phyloP scores from a whole-genome alignment of 257 asterid species.

The Ilex aquifolium region DNA sequence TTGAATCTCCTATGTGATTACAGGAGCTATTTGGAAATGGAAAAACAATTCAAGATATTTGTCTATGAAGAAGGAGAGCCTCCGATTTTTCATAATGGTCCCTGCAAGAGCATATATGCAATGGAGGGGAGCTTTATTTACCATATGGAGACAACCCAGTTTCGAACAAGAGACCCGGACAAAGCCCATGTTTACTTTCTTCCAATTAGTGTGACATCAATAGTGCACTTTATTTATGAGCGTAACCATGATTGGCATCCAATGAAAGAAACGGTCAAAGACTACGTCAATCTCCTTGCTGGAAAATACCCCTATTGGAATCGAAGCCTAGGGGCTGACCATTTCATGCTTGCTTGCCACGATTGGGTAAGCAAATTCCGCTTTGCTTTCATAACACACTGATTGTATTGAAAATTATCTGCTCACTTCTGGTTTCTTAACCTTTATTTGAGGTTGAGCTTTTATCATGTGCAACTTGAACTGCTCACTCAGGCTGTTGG shows the following conservation, averaged over 20 bases:
- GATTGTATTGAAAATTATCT: too few relatives aligned
- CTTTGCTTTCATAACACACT: too few relatives aligned
- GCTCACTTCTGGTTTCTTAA: too few relatives aligned
- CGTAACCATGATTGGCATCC: slow-evolving; percentile 59
- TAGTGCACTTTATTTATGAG: slow-evolving; percentile 73
- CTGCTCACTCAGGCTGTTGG: too few relatives aligned
- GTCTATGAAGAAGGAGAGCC: slow-evolving; percentile 93
- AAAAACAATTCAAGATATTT: slow-evolving; percentile 57
- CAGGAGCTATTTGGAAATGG: slow-evolving; percentile 97
- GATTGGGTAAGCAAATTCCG: slow-evolving; percentile 58
- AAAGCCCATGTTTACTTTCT: slow-evolving; percentile 71
- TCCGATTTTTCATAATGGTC: slow-evolving; percentile 87
- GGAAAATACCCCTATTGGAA: slow-evolving; percentile 60
- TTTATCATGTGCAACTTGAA: too few relatives aligned
- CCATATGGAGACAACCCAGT: slow-evolving; percentile 52
- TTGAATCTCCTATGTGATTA: background rate
- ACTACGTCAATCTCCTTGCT: slow-evolving; percentile 54
- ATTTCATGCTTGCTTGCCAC: slow-evolving; percentile 91
- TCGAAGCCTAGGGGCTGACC: slow-evolving; percentile 76
- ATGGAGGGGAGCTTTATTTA: slow-evolving; percentile 84
- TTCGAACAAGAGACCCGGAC: slow-evolving; percentile 61
- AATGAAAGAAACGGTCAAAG: slow-evolving; percentile 54
- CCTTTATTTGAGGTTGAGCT: too few relatives aligned
- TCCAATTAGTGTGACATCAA: slow-evolving; percentile 70
- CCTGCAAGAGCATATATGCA: slow-evolving; percentile 82